Conservation (phyloP, 305 asterid genomes). For the Fraxinus sp. region DNA sequence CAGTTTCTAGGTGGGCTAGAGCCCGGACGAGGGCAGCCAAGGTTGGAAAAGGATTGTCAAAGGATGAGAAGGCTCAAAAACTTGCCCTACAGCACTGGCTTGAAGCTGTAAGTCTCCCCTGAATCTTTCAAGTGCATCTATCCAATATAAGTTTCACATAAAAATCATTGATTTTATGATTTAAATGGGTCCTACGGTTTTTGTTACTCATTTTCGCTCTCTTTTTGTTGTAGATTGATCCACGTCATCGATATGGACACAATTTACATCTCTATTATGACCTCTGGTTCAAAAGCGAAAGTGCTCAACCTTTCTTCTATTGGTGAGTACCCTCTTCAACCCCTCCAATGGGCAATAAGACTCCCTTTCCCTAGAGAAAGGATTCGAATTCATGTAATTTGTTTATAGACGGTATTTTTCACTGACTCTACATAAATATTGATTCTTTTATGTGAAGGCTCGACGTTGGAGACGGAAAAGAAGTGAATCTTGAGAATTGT, state of each 20-base stretch:
- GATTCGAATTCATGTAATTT: not conserved
- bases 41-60: constrained; percentile 95
- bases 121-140: not conserved
- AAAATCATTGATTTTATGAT: not conserved
- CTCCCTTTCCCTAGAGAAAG: not conserved
- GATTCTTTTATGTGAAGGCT: constrained; percentile 34
- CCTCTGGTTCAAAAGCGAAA: constrained; percentile 80
- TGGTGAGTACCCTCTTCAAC: constrained; percentile 48
- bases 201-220: not conserved
- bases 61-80: constrained; percentile 91
- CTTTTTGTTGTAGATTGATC: constrained; percentile 66
- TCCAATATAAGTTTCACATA: not conserved
- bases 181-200: not conserved
- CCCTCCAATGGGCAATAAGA: not conserved
- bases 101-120: constrained; percentile 74
- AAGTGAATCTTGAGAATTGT: constrained; percentile 45
- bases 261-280: constrained; percentile 84
- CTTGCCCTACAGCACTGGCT: constrained; percentile 96
- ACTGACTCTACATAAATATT: not conserved
- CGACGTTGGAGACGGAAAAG: constrained; percentile 59
- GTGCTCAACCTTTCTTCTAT: constrained; percentile 88
- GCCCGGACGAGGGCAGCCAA: constrained; percentile 94
- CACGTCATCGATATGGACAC: constrained; percentile 96
- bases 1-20: constrained; percentile 89
- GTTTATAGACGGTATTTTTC: not conserved